Base-by-base conservation (phyloP, 75 land plant species). In the Adiantum capillusveneris region DNA sequence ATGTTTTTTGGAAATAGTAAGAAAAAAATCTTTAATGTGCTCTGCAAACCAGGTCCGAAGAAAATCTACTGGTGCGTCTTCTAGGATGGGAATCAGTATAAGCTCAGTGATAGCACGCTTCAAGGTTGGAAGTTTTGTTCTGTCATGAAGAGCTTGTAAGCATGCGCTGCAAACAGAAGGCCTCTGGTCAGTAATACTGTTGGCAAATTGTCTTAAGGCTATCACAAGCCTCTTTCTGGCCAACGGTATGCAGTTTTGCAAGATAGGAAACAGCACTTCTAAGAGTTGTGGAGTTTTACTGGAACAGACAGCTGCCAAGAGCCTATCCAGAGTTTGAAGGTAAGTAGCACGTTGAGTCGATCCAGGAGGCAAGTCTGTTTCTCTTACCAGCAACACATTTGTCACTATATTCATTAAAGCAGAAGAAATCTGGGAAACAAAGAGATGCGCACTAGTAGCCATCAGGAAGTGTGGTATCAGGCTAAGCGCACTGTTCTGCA, bases 221-320 rank as follows among this genome's bases (percentile, higher is more conserved):
- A 56, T 70, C 1, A 58, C 36, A 22, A 74, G 25, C 27, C 29
- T 25, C 49, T 29, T 56, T 29, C 17, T 49, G 22, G 79, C 65
- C 14, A 73, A 22, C 19, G 46, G 58, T 29, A 43, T 62, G n/a
- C 64, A 78, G 56, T 62, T 66, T 42, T 66, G 70, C 20, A 72
- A 66, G 36, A 76, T 71, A 14, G 79, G 79, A 21, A 72, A 76
- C 7, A 76, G 60, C 44, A 76, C 79, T 49, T 76, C 79, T 24
- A 76, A 39, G 20, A 73, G 66, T 39, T 61, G 65, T 29, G 76
- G 24, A 31, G 45, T 66, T 7, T 57, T 61, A 31, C 58, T 57
- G 39, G 26, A 12, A 19, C 64, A 62, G 1, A 76, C 30, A 20
- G 66, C 75, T 25, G 55, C 62, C 11, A 66, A 52, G 18, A 76